Conservation (phyloP, 2,329 filamentous ascomycete genomes). For the Geoglossum cookeanum region DNA sequence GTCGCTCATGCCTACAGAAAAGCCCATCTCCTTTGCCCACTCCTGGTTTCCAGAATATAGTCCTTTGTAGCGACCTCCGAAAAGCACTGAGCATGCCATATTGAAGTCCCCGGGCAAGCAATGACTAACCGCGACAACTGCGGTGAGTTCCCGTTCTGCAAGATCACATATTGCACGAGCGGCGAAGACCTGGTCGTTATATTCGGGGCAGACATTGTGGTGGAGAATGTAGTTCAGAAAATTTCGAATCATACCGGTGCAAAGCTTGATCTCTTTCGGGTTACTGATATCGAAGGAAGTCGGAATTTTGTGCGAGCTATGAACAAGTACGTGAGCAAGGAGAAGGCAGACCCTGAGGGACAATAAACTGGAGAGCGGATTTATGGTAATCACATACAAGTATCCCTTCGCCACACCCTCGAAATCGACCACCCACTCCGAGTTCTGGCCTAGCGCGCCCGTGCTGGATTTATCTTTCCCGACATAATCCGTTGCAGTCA, state of each 20-base stretch:
- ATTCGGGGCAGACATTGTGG: slow-evolving; percentile 75
- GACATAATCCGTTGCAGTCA: slow-evolving; percentile 43
- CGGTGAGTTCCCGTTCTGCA: slow-evolving; percentile 47
- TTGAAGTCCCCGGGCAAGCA: slow-evolving; percentile 65
- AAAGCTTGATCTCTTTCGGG: slow-evolving; percentile 33
- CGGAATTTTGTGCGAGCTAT: slow-evolving; percentile 36
- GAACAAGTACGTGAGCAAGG: slow-evolving; percentile 7
- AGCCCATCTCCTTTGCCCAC: slow-evolving; percentile 21
- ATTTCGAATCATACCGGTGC: slow-evolving; percentile 53
- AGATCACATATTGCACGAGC: slow-evolving; percentile 48
- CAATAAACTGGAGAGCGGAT: not conserved
- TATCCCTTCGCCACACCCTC: slow-evolving; percentile 58
- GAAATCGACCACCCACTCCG: slow-evolving; percentile 61
- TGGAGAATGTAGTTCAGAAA: slow-evolving; percentile 77
- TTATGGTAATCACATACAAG: slow-evolving; percentile 33
- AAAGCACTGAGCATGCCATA: slow-evolving; percentile 49
- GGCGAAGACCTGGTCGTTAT: slow-evolving; percentile 42
- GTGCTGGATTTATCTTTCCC: slow-evolving; percentile 25
- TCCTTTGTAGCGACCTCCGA: slow-evolving; percentile 33
- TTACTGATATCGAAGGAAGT: slow-evolving; percentile 36
- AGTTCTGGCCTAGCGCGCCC: slow-evolving; percentile 20
- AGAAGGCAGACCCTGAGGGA: not conserved
- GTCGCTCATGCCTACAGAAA: slow-evolving; percentile 22
- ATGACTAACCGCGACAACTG: slow-evolving; percentile 30
- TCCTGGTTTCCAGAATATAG: slow-evolving; percentile 21